phyloP scores from a whole-genome alignment of 2,329 filamentous ascomycete genomes.

The Colletotrichum paranaense region DNA sequence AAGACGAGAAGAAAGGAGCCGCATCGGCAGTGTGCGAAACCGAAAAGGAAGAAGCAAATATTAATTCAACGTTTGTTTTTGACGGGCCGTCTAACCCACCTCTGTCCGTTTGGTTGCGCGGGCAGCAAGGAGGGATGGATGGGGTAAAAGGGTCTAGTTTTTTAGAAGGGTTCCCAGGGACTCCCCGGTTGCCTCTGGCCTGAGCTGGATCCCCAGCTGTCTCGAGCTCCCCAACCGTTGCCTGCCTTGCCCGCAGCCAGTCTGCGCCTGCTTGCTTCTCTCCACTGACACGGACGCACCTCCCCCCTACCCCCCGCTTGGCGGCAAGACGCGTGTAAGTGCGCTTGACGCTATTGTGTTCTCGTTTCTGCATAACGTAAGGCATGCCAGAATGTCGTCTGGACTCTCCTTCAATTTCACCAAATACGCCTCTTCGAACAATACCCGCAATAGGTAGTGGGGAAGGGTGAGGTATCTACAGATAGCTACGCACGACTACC shows the following conservation, averaged over 20 bases:
- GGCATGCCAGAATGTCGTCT: too few species aligned
- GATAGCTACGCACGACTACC: neutral
- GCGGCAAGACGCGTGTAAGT: neutral
- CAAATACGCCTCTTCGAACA: too few species aligned
- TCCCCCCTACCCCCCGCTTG: neutral
- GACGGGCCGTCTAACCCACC: constrained; percentile 21
- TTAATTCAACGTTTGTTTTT: constrained; percentile 20
- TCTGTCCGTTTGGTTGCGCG: constrained; percentile 31
- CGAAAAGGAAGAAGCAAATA: constrained; percentile 25
- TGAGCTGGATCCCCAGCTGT: neutral
- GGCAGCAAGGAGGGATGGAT: constrained; percentile 31
- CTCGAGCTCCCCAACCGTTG: neutral
- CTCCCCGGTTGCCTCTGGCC: constrained; percentile 9
- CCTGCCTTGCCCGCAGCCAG: neutral
- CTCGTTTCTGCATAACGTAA: too few species aligned
- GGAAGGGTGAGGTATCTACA: neutral
- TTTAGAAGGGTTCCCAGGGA: constrained; percentile 27
- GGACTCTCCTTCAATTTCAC: too few species aligned
- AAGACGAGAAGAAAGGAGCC: neutral
- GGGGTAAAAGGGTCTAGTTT: constrained; percentile 31
- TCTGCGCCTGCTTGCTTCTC: neutral
- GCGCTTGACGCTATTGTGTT: neutral
- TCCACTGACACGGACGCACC: neutral
- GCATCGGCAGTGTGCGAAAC: constrained; percentile 9
- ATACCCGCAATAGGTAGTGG: neutral